phyloP scores from a whole-genome alignment of 805 yeast genomes.

The Zygosaccharomyces bailii region DNA sequence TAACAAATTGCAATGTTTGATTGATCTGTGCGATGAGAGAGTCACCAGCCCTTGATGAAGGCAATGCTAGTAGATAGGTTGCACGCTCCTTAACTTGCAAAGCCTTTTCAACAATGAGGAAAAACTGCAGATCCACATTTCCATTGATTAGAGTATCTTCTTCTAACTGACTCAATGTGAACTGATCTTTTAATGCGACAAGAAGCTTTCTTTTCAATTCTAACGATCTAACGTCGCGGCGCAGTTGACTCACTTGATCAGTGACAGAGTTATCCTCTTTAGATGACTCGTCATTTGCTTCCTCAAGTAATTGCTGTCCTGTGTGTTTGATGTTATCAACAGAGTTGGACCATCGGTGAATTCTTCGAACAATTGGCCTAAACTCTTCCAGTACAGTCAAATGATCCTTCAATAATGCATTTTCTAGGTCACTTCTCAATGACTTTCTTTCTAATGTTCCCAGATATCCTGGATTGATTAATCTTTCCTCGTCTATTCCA shows the following conservation, averaged over 20 bases:
- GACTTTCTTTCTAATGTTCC: constrained; percentile 63
- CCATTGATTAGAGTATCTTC: constrained; percentile 51
- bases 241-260: constrained; percentile 18
- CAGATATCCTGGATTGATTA: constrained; percentile 44
- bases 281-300: constrained; percentile 24
- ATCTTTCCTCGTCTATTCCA: constrained; percentile 34
- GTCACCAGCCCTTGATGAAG: constrained; percentile 62
- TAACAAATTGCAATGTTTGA: constrained; percentile 48
- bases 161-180: constrained; percentile 70
- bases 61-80: constrained; percentile 64
- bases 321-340: constrained; percentile 22
- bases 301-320: constrained; percentile 18
- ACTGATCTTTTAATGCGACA: constrained; percentile 52
- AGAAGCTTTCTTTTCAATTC: constrained; percentile 51
- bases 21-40: constrained; percentile 60
- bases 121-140: constrained; percentile 50
- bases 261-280: constrained; percentile 22
- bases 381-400: constrained; percentile 45
- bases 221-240: constrained; percentile 18
- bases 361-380: constrained; percentile 44
- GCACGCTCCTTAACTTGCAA: constrained; percentile 64
- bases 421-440: constrained; percentile 57
- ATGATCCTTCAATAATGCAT: constrained; percentile 56
- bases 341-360: constrained; percentile 33
- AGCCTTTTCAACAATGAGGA: constrained; percentile 56